Evolutionary conservation across 768 basidiomycete species (phyloP).

Genomic region (Collybia sordida): DNA sequence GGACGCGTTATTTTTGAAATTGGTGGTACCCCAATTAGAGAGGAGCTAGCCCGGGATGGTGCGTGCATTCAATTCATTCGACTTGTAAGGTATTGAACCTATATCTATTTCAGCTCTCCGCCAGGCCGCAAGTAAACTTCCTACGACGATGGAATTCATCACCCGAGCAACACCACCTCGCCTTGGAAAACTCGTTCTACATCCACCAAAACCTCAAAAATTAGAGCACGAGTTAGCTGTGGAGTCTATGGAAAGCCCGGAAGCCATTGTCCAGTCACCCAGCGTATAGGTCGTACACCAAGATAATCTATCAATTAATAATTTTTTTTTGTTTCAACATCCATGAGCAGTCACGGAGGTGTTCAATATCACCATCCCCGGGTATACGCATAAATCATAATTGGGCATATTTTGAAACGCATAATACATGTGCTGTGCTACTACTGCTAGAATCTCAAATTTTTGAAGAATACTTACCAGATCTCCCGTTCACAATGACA

Average conservation of each 20-base stretch:
- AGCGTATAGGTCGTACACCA: background rate
- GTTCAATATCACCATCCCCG: too few relatives aligned
- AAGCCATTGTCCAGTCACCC: conserved; percentile 5
- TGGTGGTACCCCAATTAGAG: conserved; percentile 84
- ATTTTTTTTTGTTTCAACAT: too few relatives aligned
- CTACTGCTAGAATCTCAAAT: background rate
- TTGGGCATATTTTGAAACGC: too few relatives aligned
- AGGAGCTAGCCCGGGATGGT: conserved; percentile 94
- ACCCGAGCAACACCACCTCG: conserved; percentile 66
- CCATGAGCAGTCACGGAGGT: too few relatives aligned
- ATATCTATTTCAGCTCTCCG: conserved; percentile 63
- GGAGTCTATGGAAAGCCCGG: conserved; percentile 6
- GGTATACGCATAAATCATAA: too few relatives aligned
- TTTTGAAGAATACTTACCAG: background rate
- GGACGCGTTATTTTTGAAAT: conserved; percentile 95
- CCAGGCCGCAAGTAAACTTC: conserved; percentile 85
- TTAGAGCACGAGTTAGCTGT: conserved; percentile 11
- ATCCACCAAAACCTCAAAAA: conserved; percentile 36
- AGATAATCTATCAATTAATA: too few relatives aligned
- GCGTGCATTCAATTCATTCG: conserved; percentile 11
- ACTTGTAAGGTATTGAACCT: background rate
- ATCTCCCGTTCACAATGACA: background rate
- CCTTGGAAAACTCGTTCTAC: conserved; percentile 63
- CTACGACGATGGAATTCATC: conserved; percentile 88
- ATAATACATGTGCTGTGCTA: background rate